phyloP scores from a whole-genome alignment of 306 rosid species.

The Spatholobus suberectus region DNA sequence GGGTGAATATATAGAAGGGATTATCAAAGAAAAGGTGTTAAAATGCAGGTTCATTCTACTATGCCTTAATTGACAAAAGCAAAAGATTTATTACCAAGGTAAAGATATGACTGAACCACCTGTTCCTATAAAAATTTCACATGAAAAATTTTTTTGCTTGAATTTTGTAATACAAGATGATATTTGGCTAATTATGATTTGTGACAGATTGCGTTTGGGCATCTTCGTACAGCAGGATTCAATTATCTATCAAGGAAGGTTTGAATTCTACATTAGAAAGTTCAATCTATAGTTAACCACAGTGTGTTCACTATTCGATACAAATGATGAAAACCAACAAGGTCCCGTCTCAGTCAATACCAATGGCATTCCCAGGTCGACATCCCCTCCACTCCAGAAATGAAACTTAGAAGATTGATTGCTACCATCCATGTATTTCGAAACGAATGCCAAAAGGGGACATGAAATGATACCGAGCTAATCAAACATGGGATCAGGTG shows the following conservation, averaged over 20 bases:
- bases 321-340: not conserved
- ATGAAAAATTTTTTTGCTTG: not conserved
- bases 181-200: not conserved
- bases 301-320: not conserved
- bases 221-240: not conserved
- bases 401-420: not conserved
- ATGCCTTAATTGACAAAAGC: not conserved
- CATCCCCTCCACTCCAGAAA: conserved; percentile 9
- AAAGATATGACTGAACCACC: not conserved
- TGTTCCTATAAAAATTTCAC: not conserved
- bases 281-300: not conserved
- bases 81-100: not conserved
- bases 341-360: not conserved
- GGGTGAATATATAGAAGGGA: too few species aligned
- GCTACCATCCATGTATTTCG: not conserved
- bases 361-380: not conserved
- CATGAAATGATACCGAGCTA: not conserved
- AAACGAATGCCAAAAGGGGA: not conserved
- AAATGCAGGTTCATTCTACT: too few species aligned
- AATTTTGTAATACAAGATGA: not conserved
- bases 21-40: not conserved
- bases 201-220: not conserved
- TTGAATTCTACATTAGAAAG: conserved; percentile 1
- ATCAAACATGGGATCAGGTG: not conserved
- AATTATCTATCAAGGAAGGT: not conserved